Conservation (phyloP, 768 basidiomycete genomes). For the Tephrocybe sp. region DNA sequence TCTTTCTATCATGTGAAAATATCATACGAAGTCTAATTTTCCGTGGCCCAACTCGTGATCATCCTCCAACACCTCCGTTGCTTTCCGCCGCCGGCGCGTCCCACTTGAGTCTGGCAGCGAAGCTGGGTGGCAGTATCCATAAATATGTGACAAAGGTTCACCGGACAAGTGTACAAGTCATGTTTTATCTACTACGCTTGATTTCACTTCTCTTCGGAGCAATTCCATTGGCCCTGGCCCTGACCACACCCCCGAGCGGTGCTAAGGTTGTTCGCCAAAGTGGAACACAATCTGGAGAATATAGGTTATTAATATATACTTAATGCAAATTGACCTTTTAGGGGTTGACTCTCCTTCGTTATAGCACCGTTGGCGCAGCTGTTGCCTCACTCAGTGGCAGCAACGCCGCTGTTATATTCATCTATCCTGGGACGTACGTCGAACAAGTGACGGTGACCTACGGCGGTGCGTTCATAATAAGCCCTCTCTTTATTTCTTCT, state of each 20-base stretch:
- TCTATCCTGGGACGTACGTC: conserved; percentile 25
- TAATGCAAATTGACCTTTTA: neutral
- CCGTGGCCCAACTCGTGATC: conserved; percentile 10
- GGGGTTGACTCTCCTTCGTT: neutral
- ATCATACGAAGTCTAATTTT: conserved; percentile 1
- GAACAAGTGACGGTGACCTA: conserved; percentile 26
- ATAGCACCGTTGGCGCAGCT: conserved; percentile 22
- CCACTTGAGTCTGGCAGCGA: too few relatives aligned
- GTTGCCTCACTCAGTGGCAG: conserved; percentile 22
- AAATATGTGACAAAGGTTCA: too few relatives aligned
- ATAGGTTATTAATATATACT: conserved; percentile 11
- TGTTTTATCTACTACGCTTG: conserved; percentile 7
- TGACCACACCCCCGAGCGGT: conserved; percentile 23
- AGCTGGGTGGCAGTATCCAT: too few relatives aligned
- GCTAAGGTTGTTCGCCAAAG: conserved; percentile 25
- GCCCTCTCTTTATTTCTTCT: neutral
- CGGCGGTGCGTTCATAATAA: neutral
- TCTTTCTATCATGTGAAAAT: too few relatives aligned
- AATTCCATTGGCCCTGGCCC: conserved; percentile 10
- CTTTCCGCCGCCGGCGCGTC: too few relatives aligned
- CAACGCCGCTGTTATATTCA: conserved; percentile 18
- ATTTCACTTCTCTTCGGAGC: conserved; percentile 15
- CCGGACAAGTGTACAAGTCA: neutral
- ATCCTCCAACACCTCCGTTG: neutral
- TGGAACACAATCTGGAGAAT: conserved; percentile 23